Conservation (phyloP, 2,329 filamentous ascomycete species). For the Stachybotrys chlorohalonatus region DNA sequence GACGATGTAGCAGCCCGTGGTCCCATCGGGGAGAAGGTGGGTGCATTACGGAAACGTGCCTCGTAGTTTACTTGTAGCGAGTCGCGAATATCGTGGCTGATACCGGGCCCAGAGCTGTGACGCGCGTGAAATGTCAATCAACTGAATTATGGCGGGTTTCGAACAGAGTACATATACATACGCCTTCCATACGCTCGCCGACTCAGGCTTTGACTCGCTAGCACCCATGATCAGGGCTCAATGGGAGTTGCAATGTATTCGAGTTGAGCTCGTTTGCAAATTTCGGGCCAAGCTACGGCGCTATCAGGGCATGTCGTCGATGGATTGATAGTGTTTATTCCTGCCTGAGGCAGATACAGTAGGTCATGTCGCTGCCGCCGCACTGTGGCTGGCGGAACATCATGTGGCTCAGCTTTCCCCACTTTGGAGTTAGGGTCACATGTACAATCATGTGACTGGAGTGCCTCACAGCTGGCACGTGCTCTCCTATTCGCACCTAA, state of each 20-base stretch:
- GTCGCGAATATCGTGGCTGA: too few relatives aligned
- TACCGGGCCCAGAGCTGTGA: background rate
- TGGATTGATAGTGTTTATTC: background rate
- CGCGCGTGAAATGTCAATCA: background rate
- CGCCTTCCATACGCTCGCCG: constrained; percentile 44
- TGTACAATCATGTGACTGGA: background rate
- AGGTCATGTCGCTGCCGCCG: too few relatives aligned
- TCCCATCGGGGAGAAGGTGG: background rate
- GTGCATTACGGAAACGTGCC: background rate
- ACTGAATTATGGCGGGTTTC: background rate
- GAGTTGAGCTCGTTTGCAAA: constrained; percentile 10
- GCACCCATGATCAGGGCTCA: constrained; percentile 43
- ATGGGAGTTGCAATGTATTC: constrained; percentile 10
- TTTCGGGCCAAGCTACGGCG: constrained; percentile 24
- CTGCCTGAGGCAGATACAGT: background rate
- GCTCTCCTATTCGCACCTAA: background rate
- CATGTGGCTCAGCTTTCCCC: background rate
- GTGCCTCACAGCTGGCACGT: background rate
- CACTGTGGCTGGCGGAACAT: too few relatives aligned
- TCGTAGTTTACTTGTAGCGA: background rate
- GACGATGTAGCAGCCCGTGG: background rate
- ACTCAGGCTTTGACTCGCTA: constrained; percentile 43
- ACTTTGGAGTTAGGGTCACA: background rate
- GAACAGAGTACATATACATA: constrained; percentile 22
- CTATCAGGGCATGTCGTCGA: constrained; percentile 12